Base-by-base conservation (phyloP, 2,329 filamentous ascomycete species). In the Trichophyton mentagrophytes region DNA sequence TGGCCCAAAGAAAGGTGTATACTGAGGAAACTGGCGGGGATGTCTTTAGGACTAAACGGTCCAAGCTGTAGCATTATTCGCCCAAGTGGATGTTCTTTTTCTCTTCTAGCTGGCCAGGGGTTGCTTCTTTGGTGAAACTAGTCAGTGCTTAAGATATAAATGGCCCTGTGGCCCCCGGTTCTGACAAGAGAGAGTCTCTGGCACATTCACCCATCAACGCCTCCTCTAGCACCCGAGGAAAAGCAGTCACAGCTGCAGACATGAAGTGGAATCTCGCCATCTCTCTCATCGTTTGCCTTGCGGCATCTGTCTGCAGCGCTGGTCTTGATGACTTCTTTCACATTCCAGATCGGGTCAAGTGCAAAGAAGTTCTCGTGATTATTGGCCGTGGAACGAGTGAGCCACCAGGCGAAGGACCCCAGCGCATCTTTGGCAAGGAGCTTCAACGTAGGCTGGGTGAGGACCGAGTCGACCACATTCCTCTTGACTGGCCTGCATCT, bases 401-500 rank as follows among this genome's bases (percentile, higher is more conserved):
- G 20, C 36, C 56, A 1, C 56, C 57, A 40, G 62, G 62, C 0
- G 60, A 61, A 47, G 62, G 62, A 1, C 33, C 53, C 15, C 59
- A 58, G 6, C 33, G 30, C 6, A 5, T 51, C 27, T 20, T 63
- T 15, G 47, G 44, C 6, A 46, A 58, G 11, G 57, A 49, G 8
- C 42, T 63, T 40, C 30, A 30, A 6, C 47, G 33, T 2, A 46
- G 20, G 20, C 30, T 60, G 17, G 47, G 56, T 7, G 56, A 25
- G 6, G 3, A 15, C 57, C 1, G 40, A 44, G 17, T 58, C 57
- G 5, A 51, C 33, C 27, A 27, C 11, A 36, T 36, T 36, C 33
- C 62, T 9, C 58, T 63, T 20, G 62, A 57, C 20, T 63, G 58
- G 38, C 59, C 62, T 17, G 62, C 62, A 20, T 20, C 20, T 7